Base-by-base conservation (phyloP, 2,329 filamentous ascomycete species). In the Colletotrichum sp. region DNA sequence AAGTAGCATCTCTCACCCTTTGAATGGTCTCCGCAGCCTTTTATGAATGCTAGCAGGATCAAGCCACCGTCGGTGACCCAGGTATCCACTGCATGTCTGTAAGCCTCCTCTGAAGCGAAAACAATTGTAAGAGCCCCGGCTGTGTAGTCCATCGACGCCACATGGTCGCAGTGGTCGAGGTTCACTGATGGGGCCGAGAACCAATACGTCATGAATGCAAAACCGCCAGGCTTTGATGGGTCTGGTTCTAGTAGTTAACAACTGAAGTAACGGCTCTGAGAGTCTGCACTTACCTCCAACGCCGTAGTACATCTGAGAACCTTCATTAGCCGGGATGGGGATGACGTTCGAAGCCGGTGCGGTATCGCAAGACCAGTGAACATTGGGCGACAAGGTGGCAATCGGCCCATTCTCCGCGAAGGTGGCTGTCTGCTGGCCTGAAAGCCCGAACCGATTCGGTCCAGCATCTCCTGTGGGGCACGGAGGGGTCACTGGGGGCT, bases 1-100 rank as follows among this genome's bases (percentile, higher is more conserved):
- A 83, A 83, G 67, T 80, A 84, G 78, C 82, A 83, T 19, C 82
- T 75, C 27, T 83, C 79, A 30, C 79, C 79, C 11, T 77, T 75
- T 13, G 70, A 71, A n/a, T 79, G 79, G 61, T 78, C 79, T 12
- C 80, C 80, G 63, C 82, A 83, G 30, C 80, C 80, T 2, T 76
- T 44, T 8, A 77, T 76, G 36, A 79, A 80, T 16, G 78, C 79
- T 22, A 83, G 79, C 6, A 84, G 78, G 36, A 84, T 60, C 22
- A 82, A 57, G 4, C 78, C 80, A 2, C 78, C 67, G 3, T 77
- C 57, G 2, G 67, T 28, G 5, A 64, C 69, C 81, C 81, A 82
- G 27, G 74, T 80, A 2, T 76, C 34, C 2, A 44, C 19, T 13
- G 22, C 61, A 8, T 44, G n/a, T 25, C 6, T 7, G 15, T 44